phyloP scores from a whole-genome alignment of 208 protist genomes.

The Crithidia thermophila region DNA sequence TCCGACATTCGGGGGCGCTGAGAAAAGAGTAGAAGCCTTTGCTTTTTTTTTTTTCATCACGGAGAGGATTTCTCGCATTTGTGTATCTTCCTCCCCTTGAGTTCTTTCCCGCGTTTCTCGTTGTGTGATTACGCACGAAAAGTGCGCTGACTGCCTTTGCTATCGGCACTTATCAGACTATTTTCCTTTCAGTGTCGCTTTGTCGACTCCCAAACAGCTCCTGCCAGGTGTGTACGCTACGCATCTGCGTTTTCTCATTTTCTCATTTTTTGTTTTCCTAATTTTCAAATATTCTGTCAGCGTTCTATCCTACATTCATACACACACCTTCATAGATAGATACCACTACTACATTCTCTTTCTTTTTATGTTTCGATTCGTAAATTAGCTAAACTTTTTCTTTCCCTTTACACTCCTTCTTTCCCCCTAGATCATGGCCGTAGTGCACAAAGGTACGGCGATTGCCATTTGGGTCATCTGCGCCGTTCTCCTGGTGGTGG shows the following conservation, averaged over 20 bases:
- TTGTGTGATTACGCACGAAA: no score
- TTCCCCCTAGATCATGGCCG: slow-evolving; percentile 28
- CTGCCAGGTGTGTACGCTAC: no score
- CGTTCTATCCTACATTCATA: neutral
- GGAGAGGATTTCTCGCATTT: neutral
- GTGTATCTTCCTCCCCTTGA: no score
- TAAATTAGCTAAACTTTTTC: slow-evolving; percentile 15
- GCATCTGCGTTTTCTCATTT: neutral
- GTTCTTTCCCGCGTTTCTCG: no score
- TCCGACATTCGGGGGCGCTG: neutral
- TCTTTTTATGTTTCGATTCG: slow-evolving; percentile 22
- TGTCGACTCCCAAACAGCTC: no score
- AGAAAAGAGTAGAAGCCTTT: neutral
- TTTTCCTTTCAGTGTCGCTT: no score
- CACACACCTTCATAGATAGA: no score
- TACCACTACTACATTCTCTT: slow-evolving; percentile 14
- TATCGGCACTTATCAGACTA: no score
- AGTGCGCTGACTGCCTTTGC: no score
- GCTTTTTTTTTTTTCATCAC: slow-evolving; percentile 11
- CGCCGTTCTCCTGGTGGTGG: slow-evolving; percentile 49
- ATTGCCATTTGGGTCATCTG: slow-evolving; percentile 67
- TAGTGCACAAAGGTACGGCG: slow-evolving; percentile 37
- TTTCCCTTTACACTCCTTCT: neutral
- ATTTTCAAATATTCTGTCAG: neutral
- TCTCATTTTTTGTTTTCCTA: neutral